Evolutionary conservation across 202 grass and related monocot species (phyloP), one percentile per base, ranked within the genome.

Genomic region (Zoysia matrella): DNA sequence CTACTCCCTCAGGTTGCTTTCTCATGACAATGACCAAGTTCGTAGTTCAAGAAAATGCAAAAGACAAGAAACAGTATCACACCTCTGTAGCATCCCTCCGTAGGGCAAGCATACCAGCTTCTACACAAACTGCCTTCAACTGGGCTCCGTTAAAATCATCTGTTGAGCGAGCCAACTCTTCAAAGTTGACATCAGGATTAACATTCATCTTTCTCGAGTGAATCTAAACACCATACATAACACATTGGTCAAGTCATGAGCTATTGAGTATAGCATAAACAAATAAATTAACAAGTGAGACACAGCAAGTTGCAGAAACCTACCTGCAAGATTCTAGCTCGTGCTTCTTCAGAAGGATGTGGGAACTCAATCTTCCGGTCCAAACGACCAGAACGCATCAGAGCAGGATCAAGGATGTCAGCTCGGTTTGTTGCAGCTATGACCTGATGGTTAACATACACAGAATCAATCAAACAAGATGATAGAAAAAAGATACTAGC

Each of bases 131-230:
- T 14, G 95, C 92, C 77, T 98, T 98, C 45, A 98, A 73, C 72
- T 98, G 92, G 1, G 95, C 95, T 36, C 95, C 92, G 36, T 98
- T 93, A 60, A 93, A 98, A 88, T 93, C 95, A 50, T 97, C 92
- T 44, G 95, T 97, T 54, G 88, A 94, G 39, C 95, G 86, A 65
- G 95, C 88, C 82, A 97, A 78, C 90, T 94, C 95, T 83, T 97
- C 95, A 84, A 97, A 97, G 73, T 97, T 97, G 63, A 97, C 95
- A 86, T 97, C 95, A 3, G 90, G 90, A 61, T 97, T 82, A 62
- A 97, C 94, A 81, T 90, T 97, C 94, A 97, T 97, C 82, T 92
- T 97, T 69, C 91, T 94, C 3, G 90, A 97, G 73, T 97, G 94
- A 47, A 97, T 97, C 94, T 97, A 55, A 45, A 1, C 12, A 81